Base-by-base conservation (phyloP, 2,329 filamentous ascomycete species). In the Coniochaeta sp. region DNA sequence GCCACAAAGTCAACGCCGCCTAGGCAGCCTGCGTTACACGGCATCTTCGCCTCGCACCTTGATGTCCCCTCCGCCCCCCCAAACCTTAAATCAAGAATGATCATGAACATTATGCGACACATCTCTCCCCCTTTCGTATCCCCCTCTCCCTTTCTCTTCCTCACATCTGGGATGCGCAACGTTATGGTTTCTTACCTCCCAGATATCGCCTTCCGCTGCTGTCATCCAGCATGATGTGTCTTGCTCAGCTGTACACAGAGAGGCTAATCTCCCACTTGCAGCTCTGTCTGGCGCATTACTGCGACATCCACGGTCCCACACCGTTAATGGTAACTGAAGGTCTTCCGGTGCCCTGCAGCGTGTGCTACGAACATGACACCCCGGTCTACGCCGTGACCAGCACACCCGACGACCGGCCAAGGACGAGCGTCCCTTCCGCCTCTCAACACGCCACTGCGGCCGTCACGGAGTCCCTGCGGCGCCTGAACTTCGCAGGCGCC, bases 241-340 rank as follows among this genome's bases (percentile, higher is more conserved):
- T 57, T 14, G 34, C 31, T 58, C 12, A 19, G 36, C 22, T 54
- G 55, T 57, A 43, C 54, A 60, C 26, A 61, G 69, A 64, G 63
- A 69, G 76, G 70, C 76, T 79, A 68, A 79, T 71, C 24, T 68
- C 71, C 17, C 67, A 70, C 57, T 65, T 84, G 61, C 81, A 89
- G 86, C 76, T 89, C 70, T 88, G 85, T 71, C 79, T 89, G 67
- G 86, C 86, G 67, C 86, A 89, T 71, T 89, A 88, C 70, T 89
- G 86, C 78, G 86, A 89, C 71, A 79, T 84, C 64, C 86, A 89
- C 74, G 86, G 86, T 63, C 86, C 86, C 57, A 89, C 86, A 55
- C 86, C 86, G 57, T 73, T 89, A 61, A 87, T 89, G 82, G 86
- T 88, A 67, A 89, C 86, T 38, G 85, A 89, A 70, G 85, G 85